These are phyloP conservation scores for Hanseniaspora clermontiae DNA, from an alignment of 805 yeast species.

Conservation along the genomic window DNA sequence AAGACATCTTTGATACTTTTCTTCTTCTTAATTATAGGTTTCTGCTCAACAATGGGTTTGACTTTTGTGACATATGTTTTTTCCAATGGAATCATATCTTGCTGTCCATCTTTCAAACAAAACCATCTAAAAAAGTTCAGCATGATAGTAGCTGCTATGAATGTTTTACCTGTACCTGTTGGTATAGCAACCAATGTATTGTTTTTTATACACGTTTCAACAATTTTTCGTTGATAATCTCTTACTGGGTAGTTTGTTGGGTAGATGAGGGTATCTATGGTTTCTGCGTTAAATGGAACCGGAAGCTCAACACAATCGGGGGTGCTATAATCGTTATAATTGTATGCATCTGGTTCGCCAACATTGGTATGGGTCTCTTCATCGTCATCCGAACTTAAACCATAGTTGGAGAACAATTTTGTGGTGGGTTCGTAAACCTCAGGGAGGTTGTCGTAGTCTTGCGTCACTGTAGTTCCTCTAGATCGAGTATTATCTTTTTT, in stretches of 20 bases:
- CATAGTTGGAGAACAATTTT: constrained; percentile 1
- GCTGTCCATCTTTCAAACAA: constrained; percentile 7
- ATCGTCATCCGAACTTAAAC: background rate
- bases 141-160: constrained; percentile 90
- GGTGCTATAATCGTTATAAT: background rate
- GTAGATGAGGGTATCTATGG: constrained; percentile 43
- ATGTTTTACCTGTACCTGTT: constrained; percentile 94
- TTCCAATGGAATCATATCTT: background rate
- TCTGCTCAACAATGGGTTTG: background rate
- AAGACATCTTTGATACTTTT: constrained; percentile 7
- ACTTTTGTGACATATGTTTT: background rate
- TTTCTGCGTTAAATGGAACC: constrained; percentile 3
- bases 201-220: constrained; percentile 53
- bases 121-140: constrained; percentile 79
- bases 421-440: background rate
- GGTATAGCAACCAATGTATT: constrained; percentile 85
- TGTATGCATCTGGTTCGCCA: background rate
- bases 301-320: constrained; percentile 3
- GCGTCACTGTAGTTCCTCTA: constrained; percentile 6
- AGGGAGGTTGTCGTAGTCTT: background rate
- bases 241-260: constrained; percentile 77
- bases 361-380: background rate
- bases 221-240: constrained; percentile 79
- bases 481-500: background rate
- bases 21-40: constrained; percentile 1